Evolutionary conservation across 2,329 filamentous ascomycete species (phyloP), one percentile per base, ranked within the genome.

Genomic region (Septoria petroselini): DNA sequence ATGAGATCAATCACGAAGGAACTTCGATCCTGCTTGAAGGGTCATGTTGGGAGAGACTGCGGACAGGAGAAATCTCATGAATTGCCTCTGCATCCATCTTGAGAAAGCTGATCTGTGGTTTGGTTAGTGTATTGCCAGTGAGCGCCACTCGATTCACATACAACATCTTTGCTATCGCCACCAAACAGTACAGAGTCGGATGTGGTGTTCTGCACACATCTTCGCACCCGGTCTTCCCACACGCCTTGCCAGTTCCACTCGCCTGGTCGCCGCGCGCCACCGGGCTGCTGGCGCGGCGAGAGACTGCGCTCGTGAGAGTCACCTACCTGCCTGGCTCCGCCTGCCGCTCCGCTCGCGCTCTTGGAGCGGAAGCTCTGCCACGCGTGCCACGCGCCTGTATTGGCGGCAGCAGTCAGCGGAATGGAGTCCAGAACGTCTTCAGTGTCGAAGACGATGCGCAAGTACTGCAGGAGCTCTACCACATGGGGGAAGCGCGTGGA

Each of bases 171-270:
- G 7, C 79, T 71, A 23, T 73, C 71, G 35, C 77, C 76, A 4
- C 89, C 88, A 70, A 84, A 97, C 18, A 97, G 71, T 3, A 88
- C 83, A 1, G 83, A 74, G 59, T 97, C 91, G 1, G 88, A 87
- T 41, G 89, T 71, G 63, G 89, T 95, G 7, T 80, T 77, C 42
- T 84, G 80, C 35, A 96, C 81, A 14, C 86, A 86, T 67, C 85
- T 87, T 68, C 82, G 84, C 1, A 95, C 91, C 47, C 91, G 80
- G 57, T 91, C 85, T 66, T 94, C 88, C 91, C 91, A 98, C 0
- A 97, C 91, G 0, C 91, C 91, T 63, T 95, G 89, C 91, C 91
- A 97, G 65, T 95, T 95, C 91, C 91, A 97, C 62, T 95, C 86
- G 5, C 86, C 87, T 0, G 89, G 89, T 41, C 79, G 76, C 53